These are phyloP conservation scores for Nemania serpens DNA, from an alignment of 2,329 filamentous ascomycete species.

Conservation along the genomic window DNA sequence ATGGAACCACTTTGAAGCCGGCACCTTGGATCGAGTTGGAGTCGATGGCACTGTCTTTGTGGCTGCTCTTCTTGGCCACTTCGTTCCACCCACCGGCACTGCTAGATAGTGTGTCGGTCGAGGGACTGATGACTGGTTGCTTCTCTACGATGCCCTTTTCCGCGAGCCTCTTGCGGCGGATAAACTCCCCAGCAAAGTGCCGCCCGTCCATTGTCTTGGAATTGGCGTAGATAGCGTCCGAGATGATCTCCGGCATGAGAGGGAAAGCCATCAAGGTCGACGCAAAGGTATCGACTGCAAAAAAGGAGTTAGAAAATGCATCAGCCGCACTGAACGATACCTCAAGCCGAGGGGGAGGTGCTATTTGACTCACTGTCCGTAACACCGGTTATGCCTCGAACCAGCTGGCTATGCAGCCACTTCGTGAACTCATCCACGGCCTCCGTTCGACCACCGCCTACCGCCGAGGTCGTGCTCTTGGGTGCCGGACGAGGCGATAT, in stretches of 20 bases:
- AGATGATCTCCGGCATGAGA: conserved; percentile 78
- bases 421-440: conserved; percentile 93
- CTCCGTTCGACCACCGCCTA: conserved; percentile 49
- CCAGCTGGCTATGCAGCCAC: conserved; percentile 82
- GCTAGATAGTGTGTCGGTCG: conserved; percentile 50
- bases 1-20: conserved; percentile 86
- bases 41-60: conserved; percentile 54
- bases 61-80: conserved; percentile 88
- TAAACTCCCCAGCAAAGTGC: conserved; percentile 92
- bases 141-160: conserved; percentile 89
- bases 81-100: conserved; percentile 81
- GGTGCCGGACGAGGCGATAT: conserved; percentile 55
- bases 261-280: conserved; percentile 76
- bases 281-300: conserved; percentile 78
- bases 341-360: background rate
- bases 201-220: conserved; percentile 90
- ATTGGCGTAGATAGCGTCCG: conserved; percentile 84
- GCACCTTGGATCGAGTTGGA: conserved; percentile 54
- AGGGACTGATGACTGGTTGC: conserved; percentile 59
- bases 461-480: conserved; percentile 55
- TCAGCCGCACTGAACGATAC: background rate
- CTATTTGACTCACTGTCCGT: conserved; percentile 54
- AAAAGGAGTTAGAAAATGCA: conserved; percentile 4
- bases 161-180: conserved; percentile 88
- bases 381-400: conserved; percentile 66